phyloP scores from a whole-genome alignment of 805 yeast genomes.

The Suhomyces sp. region DNA sequence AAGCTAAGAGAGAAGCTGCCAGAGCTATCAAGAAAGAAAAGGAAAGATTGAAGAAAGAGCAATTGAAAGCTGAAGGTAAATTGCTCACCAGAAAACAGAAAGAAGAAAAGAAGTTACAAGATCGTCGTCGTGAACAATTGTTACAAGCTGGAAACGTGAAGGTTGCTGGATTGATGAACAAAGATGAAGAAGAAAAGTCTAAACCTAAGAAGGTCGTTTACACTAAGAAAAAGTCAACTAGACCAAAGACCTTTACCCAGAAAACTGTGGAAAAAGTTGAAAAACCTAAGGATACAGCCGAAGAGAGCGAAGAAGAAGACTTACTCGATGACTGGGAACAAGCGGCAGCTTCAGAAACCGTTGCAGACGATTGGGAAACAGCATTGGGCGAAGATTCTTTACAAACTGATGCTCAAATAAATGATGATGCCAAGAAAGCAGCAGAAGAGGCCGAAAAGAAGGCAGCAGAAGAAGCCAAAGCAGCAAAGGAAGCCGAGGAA shows the following conservation, averaged over 20 bases:
- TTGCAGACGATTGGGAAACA: constrained; percentile 52
- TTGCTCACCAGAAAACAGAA: constrained; percentile 90
- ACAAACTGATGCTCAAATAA: not conserved
- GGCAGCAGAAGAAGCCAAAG: constrained; percentile 25
- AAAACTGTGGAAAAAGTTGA: constrained; percentile 17
- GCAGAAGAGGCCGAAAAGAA: constrained; percentile 19
- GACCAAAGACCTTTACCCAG: constrained; percentile 37
- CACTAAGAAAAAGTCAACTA: constrained; percentile 63
- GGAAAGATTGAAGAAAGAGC: constrained; percentile 83
- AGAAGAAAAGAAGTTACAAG: constrained; percentile 82
- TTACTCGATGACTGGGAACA: constrained; percentile 86
- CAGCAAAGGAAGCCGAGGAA: constrained; percentile 25
- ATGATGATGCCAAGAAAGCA: constrained; percentile 20
- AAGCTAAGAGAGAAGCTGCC: constrained; percentile 58
- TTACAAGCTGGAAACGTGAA: constrained; percentile 68
- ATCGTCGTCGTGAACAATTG: constrained; percentile 84
- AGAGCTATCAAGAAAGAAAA: constrained; percentile 74
- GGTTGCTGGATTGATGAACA: constrained; percentile 66
- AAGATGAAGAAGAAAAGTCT: constrained; percentile 17
- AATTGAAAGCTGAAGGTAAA: constrained; percentile 94
- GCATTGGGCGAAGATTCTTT: constrained; percentile 26
- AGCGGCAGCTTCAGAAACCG: constrained; percentile 59
- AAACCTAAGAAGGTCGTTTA: constrained; percentile 70
- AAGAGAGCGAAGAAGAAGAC: constrained; percentile 45
- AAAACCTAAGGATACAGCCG: constrained; percentile 27